Base-by-base conservation (phyloP, 202 grass and related monocot genomes). In the Schoenoplectus tabernaemontani region DNA sequence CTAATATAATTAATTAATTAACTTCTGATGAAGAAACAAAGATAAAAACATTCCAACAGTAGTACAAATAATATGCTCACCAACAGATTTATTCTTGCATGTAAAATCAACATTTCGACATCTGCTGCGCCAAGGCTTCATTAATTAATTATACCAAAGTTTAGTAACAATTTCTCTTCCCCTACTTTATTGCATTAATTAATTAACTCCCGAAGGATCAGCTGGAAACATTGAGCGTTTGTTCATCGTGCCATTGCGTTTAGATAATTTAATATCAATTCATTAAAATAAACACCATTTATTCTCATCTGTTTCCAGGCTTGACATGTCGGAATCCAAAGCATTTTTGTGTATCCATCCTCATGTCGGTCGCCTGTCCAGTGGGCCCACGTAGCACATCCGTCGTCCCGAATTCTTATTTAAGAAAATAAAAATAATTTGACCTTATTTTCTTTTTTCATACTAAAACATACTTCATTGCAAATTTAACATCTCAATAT, bases 251-350 rank as follows among this genome's bases (percentile, higher is more conserved):
- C 7, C 10, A 39, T 42, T 30, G 17, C 12, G 61, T 44, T 60
- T 36, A 56, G 41, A 46, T 62, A 63, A 79, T 57, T 7, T 63
- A 79, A 79, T 13, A 15, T 44, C 58, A 44, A 28, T 63, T 30
- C 5, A 63, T 61, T 61, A 79, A 15, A 51, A 16, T 51, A 51
- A 51, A 43, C 19, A 79, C 34, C 24, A 64, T 34, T 79, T 64
- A 10, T 36, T 80, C 22, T 64, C 77, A 13, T 39, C 15, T 80
- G 57, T 65, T 80, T 80, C 78, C 78, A 80, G 59, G 28, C 76
- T 65, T 51, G 38, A 65, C 22, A 79, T 63, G 39, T 80, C 26
- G 78, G 78, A 80, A 80, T 80, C 78, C 78, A 63, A 80, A 80
- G 78, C 78, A 64, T n/a, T 47, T 79, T 61, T 16, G 10, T 53